Conservation (phyloP, 169 alveolate species). For the Cyclospora cayetanensis region DNA sequence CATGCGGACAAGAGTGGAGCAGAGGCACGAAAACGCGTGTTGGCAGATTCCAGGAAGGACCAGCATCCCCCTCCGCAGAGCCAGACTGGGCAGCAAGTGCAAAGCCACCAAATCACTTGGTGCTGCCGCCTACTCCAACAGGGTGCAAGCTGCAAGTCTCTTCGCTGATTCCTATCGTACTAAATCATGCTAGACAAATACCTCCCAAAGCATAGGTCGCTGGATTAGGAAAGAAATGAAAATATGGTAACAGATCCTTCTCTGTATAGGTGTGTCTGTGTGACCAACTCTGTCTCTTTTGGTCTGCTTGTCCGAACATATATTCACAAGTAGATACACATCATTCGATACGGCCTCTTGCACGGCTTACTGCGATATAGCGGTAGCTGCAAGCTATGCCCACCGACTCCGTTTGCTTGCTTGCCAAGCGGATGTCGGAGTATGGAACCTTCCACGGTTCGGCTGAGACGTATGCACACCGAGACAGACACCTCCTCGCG, state of each 20-base stretch:
- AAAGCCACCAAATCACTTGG: too few relatives aligned
- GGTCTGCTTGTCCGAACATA: neutral
- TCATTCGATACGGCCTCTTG: neutral
- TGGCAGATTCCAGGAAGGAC: too few relatives aligned
- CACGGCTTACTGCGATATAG: slow-evolving; percentile 62
- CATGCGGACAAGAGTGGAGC: too few relatives aligned
- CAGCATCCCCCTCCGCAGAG: too few relatives aligned
- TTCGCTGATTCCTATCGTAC: too few relatives aligned
- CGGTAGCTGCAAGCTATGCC: slow-evolving; percentile 67
- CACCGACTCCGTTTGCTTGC: slow-evolving; percentile 70
- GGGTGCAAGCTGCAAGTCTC: too few relatives aligned
- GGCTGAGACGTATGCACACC: slow-evolving; percentile 45
- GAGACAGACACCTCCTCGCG: too few relatives aligned
- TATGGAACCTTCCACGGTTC: slow-evolving; percentile 75
- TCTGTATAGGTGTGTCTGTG: neutral
- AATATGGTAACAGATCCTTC: neutral
- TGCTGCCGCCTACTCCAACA: too few relatives aligned
- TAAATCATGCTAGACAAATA: too few relatives aligned
- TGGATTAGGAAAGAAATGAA: neutral
- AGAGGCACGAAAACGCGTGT: too few relatives aligned
- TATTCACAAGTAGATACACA: neutral
- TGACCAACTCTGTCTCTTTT: neutral
- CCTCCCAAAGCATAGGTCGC: too few relatives aligned
- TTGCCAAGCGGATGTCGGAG: slow-evolving; percentile 70
- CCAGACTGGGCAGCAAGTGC: too few relatives aligned